Evolutionary conservation across 2,329 filamentous ascomycete species (phyloP).

Genomic region (Fusarium citri): DNA sequence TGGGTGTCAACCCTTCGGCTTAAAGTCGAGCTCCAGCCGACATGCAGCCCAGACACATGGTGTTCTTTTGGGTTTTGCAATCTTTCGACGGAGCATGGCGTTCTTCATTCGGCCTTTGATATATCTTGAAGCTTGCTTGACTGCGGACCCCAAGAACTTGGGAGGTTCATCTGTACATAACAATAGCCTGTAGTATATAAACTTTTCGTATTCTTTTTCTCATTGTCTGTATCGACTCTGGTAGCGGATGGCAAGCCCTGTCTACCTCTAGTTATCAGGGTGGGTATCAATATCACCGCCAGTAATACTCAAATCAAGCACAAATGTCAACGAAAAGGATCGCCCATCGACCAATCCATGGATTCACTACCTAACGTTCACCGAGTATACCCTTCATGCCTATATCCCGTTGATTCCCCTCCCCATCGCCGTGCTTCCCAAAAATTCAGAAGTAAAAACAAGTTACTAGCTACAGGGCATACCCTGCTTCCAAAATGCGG

Average conservation of each 20-base stretch:
- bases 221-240: background rate
- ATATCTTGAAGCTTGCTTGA: conserved; percentile 8
- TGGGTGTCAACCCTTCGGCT: background rate
- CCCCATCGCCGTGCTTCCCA: conserved; percentile 46
- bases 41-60: conserved; percentile 9
- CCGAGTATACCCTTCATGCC: conserved; percentile 44
- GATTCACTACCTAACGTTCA: conserved; percentile 43
- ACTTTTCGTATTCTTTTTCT: conserved; percentile 2
- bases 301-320: background rate
- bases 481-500: conserved; percentile 35
- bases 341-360: conserved; percentile 39
- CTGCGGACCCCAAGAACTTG: background rate
- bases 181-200: conserved; percentile 27
- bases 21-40: conserved; percentile 1
- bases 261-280: background rate
- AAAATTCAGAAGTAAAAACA: conserved; percentile 38
- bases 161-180: conserved; percentile 21
- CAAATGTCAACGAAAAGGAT: background rate
- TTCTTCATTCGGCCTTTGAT: conserved; percentile 25
- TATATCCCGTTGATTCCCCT: conserved; percentile 32
- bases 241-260: background rate
- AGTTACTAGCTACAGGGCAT: conserved; percentile 36
- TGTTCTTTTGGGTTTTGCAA: conserved; percentile 24
- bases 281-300: background rate
- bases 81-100: conserved; percentile 37